These are phyloP conservation scores for Lactifluus hygrophoroides DNA, from an alignment of 768 basidiomycete species.

Conservation along the genomic window DNA sequence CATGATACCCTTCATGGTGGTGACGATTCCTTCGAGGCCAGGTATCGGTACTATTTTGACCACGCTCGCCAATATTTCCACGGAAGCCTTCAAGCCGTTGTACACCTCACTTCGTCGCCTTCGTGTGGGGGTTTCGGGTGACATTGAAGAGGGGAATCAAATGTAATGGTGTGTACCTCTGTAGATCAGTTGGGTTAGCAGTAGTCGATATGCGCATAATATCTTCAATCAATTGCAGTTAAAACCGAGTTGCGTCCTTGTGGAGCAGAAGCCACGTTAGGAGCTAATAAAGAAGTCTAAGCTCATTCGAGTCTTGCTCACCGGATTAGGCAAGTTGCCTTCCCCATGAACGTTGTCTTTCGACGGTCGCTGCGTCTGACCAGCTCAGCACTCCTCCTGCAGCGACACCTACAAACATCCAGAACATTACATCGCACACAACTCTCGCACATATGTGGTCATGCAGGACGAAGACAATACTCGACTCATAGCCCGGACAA, in stretches of 20 bases:
- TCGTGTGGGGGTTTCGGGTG: not conserved
- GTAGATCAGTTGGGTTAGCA: too few relatives aligned
- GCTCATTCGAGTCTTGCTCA: not conserved
- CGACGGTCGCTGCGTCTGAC: too few relatives aligned
- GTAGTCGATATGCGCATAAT: too few relatives aligned
- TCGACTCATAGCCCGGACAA: conserved; percentile 4
- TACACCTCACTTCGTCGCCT: conserved; percentile 6
- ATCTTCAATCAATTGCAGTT: too few relatives aligned
- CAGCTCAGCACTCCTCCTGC: too few relatives aligned
- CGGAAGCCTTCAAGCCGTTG: conserved; percentile 2
- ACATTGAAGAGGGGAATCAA: not conserved
- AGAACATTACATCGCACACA: too few relatives aligned
- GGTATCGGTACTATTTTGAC: not conserved
- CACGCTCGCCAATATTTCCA: not conserved
- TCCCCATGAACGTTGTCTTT: conserved; percentile 15
- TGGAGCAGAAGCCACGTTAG: too few relatives aligned
- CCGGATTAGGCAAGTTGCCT: conserved; percentile 6
- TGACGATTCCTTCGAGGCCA: conserved; percentile 3
- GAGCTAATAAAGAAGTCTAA: too few relatives aligned
- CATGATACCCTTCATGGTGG: conserved; percentile 4
- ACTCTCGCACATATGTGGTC: not conserved
- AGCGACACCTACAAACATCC: not conserved
- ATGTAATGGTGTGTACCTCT: not conserved
- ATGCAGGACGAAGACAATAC: not conserved
- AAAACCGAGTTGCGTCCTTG: too few relatives aligned